A percentile compares a stretch with the other conserved stretches of the same genome.
Conservation (phyloP, 2,329 filamentous ascomycete species). For the Rosellinia necatrix region DNA sequence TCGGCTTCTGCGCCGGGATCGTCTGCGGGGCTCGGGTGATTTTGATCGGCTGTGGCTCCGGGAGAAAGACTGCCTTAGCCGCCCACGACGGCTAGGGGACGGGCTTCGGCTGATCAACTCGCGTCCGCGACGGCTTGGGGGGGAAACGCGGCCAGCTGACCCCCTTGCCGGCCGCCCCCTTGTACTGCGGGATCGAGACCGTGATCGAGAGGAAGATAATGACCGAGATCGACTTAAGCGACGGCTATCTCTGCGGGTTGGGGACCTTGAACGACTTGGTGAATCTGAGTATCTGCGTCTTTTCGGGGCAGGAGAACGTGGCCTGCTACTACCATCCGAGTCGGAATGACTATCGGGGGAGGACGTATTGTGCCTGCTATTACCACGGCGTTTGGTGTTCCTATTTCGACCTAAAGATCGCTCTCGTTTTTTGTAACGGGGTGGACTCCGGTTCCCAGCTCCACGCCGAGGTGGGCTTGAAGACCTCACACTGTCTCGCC, state of each 20-base stretch:
- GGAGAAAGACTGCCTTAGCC: slow-evolving; percentile 43
- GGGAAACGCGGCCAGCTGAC: slow-evolving; percentile 42
- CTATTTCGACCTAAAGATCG: slow-evolving; percentile 37
- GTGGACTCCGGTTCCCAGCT: slow-evolving; percentile 34
- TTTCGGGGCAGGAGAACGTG: slow-evolving; percentile 52
- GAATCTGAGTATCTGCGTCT: slow-evolving; percentile 56
- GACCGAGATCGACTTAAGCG: slow-evolving; percentile 46
- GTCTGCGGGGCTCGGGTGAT: slow-evolving; percentile 31
- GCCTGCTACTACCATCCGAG: slow-evolving; percentile 35
- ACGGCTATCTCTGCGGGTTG: slow-evolving; percentile 47
- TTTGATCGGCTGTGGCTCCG: slow-evolving; percentile 39
- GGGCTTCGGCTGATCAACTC: slow-evolving; percentile 45
- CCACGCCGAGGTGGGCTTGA: slow-evolving; percentile 35
- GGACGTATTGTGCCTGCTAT: slow-evolving; percentile 38
- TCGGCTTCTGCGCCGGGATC: slow-evolving; percentile 29
- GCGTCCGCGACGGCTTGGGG: slow-evolving; percentile 39
- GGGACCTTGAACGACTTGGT: slow-evolving; percentile 50
- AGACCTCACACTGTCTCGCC: slow-evolving; percentile 37
- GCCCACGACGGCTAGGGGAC: slow-evolving; percentile 41
- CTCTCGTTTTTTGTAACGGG: slow-evolving; percentile 40
- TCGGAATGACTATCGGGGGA: slow-evolving; percentile 35
- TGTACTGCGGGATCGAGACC: slow-evolving; percentile 42
- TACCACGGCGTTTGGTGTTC: slow-evolving; percentile 32
- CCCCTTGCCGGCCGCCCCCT: slow-evolving; percentile 42
- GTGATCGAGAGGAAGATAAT: slow-evolving; percentile 46